Percentiles rank a stretch among this genome's conserved stretches.
These are phyloP conservation scores for Mesembryanthemum crystallinum DNA, from an alignment of 148 eudicot species.

Conservation along the genomic window DNA sequence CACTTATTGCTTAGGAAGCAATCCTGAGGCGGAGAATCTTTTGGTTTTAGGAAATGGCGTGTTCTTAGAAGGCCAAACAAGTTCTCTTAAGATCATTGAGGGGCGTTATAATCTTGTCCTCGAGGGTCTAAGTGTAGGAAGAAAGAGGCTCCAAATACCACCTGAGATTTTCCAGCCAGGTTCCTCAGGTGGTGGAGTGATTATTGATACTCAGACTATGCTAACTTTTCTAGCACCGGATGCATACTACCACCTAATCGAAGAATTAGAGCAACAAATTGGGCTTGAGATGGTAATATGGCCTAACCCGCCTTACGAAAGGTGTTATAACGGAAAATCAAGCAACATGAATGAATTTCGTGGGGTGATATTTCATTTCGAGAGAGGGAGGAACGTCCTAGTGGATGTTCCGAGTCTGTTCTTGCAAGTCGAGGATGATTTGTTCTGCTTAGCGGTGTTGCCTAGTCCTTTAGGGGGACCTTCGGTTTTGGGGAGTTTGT, in stretches of 20 bases:
- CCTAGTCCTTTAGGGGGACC: slow-evolving; percentile 26
- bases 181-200: slow-evolving; percentile 20
- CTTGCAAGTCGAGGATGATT: slow-evolving; percentile 21
- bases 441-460: slow-evolving; percentile 20
- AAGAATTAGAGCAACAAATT: slow-evolving; percentile 13
- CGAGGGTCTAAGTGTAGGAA: slow-evolving; percentile 23
- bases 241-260: slow-evolving; percentile 19
- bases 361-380: slow-evolving; percentile 25
- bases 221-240: slow-evolving; percentile 23
- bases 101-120: slow-evolving; percentile 25
- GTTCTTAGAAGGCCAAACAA: slow-evolving; percentile 27
- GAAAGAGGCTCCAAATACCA: slow-evolving; percentile 8
- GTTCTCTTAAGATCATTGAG: slow-evolving; percentile 15
- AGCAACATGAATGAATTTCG: slow-evolving; percentile 2
- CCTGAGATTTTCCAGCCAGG: slow-evolving; percentile 8
- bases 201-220: slow-evolving; percentile 19
- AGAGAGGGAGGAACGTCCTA: slow-evolving; percentile 8
- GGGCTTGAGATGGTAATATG: slow-evolving; percentile 5
- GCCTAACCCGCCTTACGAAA: slow-evolving; percentile 25
- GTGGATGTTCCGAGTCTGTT: slow-evolving; percentile 13
- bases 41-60: slow-evolving; percentile 20
- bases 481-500: slow-evolving; percentile 26
- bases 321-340: slow-evolving; percentile 22
- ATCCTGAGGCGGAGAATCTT: slow-evolving; percentile 15
- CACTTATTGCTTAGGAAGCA: slow-evolving; percentile 27